A percentile compares a stretch with the other conserved stretches of the same genome.
phyloP scores from a whole-genome alignment of 169 alveolate species.

The Plasmodium relictum region DNA sequence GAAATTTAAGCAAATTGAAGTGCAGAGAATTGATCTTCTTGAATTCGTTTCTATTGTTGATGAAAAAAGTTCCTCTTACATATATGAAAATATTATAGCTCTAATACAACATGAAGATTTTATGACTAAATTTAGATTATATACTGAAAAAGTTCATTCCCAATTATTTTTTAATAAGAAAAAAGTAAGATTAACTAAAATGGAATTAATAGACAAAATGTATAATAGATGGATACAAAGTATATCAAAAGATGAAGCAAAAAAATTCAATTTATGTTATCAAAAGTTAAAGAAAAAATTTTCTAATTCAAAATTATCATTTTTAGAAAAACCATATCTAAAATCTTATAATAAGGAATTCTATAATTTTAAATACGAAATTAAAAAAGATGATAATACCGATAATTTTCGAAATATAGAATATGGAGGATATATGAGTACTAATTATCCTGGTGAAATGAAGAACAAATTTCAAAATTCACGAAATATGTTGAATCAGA shows the following conservation, averaged over 20 bases:
- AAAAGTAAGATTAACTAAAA: conserved; percentile 14
- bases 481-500: no score
- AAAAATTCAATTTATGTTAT: not conserved
- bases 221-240: conserved; percentile 16
- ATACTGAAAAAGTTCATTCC: conserved; percentile 5
- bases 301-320: no score
- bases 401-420: no score
- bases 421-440: no score
- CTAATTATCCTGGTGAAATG: no score
- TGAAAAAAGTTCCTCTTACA: conserved; percentile 26
- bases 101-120: conserved; percentile 54
- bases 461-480: no score
- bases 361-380: no score
- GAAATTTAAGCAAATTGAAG: conserved; percentile 25
- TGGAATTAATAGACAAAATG: conserved; percentile 9
- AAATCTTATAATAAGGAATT: no score
- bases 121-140: conserved; percentile 19
- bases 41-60: conserved; percentile 48
- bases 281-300: no score
- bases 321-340: no score
- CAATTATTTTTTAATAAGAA: conserved; percentile 19
- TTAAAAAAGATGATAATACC: no score
- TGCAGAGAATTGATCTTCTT: conserved; percentile 24
- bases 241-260: not conserved
- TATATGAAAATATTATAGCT: conserved; percentile 43